Evolutionary conservation across 1,284 basidiomycete species (phyloP).

Genomic region (Psilocybe mexicana): DNA sequence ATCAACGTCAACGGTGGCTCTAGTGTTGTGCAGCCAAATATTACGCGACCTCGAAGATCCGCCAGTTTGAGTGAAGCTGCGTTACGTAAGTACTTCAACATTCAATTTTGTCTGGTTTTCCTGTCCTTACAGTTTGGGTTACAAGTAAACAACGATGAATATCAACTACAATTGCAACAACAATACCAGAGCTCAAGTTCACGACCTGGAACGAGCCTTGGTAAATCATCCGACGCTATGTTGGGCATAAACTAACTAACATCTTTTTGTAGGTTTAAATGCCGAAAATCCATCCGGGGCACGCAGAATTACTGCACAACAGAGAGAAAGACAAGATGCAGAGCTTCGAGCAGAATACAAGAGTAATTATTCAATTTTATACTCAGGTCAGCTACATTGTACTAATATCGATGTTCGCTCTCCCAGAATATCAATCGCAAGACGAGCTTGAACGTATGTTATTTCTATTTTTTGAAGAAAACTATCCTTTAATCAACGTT

Average conservation of each 20-base stretch:
- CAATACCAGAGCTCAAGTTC: slow-evolving; percentile 35
- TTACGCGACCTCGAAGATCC: slow-evolving; percentile 59
- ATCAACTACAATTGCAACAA: slow-evolving; percentile 36
- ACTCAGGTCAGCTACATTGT: slow-evolving; percentile 6
- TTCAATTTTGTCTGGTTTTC: slow-evolving; percentile 5
- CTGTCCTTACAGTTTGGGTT: slow-evolving; percentile 3
- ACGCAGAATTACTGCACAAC: slow-evolving; percentile 52
- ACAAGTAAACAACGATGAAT: slow-evolving; percentile 33
- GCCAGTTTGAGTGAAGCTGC: slow-evolving; percentile 66
- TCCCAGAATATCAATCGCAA: slow-evolving; percentile 40
- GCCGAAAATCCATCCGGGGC: slow-evolving; percentile 35
- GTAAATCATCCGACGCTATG: slow-evolving; percentile 22
- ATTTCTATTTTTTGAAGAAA: slow-evolving; percentile 16
- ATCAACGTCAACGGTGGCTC: slow-evolving; percentile 19
- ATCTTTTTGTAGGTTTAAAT: slow-evolving; percentile 23
- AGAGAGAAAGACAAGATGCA: slow-evolving; percentile 50
- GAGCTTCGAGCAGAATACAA: slow-evolving; percentile 35
- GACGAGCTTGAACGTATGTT: slow-evolving; percentile 42
- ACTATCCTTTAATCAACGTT: slow-evolving; percentile 6
- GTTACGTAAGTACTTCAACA: slow-evolving; percentile 30
- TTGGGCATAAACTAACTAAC: neutral
- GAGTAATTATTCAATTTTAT: slow-evolving; percentile 28
- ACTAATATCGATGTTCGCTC: no score
- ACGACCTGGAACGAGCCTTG: slow-evolving; percentile 56
- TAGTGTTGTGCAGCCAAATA: slow-evolving; percentile 34